Base-by-base conservation (phyloP, 257 asterid genomes). In the Petunia axillaris region DNA sequence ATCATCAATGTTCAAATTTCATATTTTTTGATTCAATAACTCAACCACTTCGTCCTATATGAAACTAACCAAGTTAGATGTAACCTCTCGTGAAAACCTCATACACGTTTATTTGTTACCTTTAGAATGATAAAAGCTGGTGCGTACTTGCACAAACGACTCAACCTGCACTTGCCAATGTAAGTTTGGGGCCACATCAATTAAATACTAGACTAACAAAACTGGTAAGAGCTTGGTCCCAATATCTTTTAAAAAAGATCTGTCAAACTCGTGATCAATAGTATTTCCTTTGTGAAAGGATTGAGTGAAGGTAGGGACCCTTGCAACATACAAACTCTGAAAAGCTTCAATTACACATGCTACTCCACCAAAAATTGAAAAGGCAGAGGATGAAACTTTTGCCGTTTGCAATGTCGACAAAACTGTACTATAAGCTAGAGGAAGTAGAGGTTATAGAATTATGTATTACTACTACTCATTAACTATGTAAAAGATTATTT, bases 301-400 rank as follows among this genome's bases (percentile, higher is more conserved):
- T 25, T 59, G 39, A 25, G 8, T 1, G 39, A 7, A 35, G 40
- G 13, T 3, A 15, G 9, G 76, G n/a, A 67, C 55, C 76, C 53
- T 8, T 43, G 8, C n/a, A 67, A 67, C 76, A 67, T 67, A 67
- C 41, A 67, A 15, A 52, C 40, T 44, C 40, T 68, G 5, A 43
- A n/a, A 68, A 68, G 40, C 76, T 68, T 8, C 43, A 70, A 46
- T 3, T 46, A 1, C 76, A 70, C 76, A 70, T 70, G 76, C 58
- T 68, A 8, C 40, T 8, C 9, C 76, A 44, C 8, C 76, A 68
- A 68, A 46, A 25, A 25, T 25, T 25, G 25, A 25, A 25, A 25
- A 25, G 25, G 25, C 25, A 25, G 25, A 25, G 25, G 25, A 25
- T 25, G 25, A 25, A 25, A 25, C 25, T 25, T 25, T 25, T 0